Evolutionary conservation across 129 eudicot species (phyloP).

Genomic region (Lactuca saligna): DNA sequence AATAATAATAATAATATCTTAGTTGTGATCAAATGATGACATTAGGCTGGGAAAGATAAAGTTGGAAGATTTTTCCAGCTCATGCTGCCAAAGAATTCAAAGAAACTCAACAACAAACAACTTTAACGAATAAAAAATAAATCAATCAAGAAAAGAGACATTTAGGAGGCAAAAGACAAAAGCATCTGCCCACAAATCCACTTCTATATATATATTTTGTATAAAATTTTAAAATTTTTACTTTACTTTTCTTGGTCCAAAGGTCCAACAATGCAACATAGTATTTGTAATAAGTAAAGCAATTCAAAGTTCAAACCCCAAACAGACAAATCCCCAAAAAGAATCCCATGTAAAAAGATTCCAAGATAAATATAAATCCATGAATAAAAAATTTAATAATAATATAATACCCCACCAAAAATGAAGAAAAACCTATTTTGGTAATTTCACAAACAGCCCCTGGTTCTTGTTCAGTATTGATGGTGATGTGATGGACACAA

Average conservation of each 20-base stretch:
- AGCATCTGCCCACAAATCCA: constrained; percentile 39
- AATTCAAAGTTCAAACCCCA: constrained; percentile 26
- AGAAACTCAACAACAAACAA: constrained; percentile 28
- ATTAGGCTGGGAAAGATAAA: constrained; percentile 35
- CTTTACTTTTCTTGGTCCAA: constrained; percentile 35
- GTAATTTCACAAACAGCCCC: constrained; percentile 24
- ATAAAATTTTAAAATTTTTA: constrained; percentile 34
- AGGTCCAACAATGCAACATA: constrained; percentile 46
- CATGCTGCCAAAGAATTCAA: constrained; percentile 20
- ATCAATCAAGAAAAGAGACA: constrained; percentile 11
- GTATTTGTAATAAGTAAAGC: constrained; percentile 20
- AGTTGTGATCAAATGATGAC: constrained; percentile 29
- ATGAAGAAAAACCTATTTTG: constrained; percentile 20
- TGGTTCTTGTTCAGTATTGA: constrained; percentile 8
- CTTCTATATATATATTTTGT: constrained; percentile 26
- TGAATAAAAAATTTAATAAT: constrained; percentile 41
- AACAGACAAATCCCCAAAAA: constrained; percentile 41
- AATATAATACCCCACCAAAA: constrained; percentile 34
- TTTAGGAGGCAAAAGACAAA: constrained; percentile 39
- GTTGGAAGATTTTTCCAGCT: constrained; percentile 31
- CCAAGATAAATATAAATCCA: constrained; percentile 39
- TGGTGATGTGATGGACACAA: constrained; percentile 8
- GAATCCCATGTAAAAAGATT: constrained; percentile 46
- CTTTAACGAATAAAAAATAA: constrained; percentile 28
- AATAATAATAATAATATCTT: constrained; percentile 15